Conservation (phyloP, 768 basidiomycete genomes). For the Naganishia friedmannii region DNA sequence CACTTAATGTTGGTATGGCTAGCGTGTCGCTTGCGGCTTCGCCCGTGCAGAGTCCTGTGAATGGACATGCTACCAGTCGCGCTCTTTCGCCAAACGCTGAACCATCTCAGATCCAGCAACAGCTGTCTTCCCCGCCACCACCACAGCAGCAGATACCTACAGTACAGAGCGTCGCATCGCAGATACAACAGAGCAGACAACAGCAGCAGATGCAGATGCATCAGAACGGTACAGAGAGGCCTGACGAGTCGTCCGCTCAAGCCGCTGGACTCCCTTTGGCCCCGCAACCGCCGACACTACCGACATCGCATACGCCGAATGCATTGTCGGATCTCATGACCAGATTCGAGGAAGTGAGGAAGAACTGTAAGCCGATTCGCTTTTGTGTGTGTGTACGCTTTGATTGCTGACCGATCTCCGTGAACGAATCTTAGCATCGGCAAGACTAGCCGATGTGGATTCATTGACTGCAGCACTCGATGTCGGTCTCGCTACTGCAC, state of each 20-base stretch:
- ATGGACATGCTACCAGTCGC: slow-evolving; percentile 57
- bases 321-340: slow-evolving; percentile 81
- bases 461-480: slow-evolving; percentile 91
- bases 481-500: slow-evolving; percentile 80
- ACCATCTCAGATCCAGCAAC: slow-evolving; percentile 32
- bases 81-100: slow-evolving; percentile 55
- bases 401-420: neutral
- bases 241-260: neutral
- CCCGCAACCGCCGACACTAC: neutral
- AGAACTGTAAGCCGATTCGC: slow-evolving; percentile 68
- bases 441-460: slow-evolving; percentile 64
- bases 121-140: slow-evolving; percentile 23
- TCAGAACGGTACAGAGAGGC: slow-evolving; percentile 3
- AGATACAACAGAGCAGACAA: slow-evolving; percentile 26
- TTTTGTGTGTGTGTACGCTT: neutral
- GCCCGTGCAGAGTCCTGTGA: slow-evolving; percentile 11
- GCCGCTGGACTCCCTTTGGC: neutral
- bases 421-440: slow-evolving; percentile 33
- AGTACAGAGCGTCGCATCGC: slow-evolving; percentile 16
- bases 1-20: slow-evolving; percentile 20
- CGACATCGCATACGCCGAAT: slow-evolving; percentile 27
- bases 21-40: slow-evolving; percentile 24
- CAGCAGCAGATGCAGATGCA: slow-evolving; percentile 30
- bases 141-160: slow-evolving; percentile 46
- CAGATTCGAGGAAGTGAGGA: slow-evolving; percentile 93